Percentiles rank a stretch among this genome's conserved stretches.
Evolutionary conservation across 2,329 filamentous ascomycete genomes (phyloP).

Genomic region (Aspergillus costaricaensis): DNA sequence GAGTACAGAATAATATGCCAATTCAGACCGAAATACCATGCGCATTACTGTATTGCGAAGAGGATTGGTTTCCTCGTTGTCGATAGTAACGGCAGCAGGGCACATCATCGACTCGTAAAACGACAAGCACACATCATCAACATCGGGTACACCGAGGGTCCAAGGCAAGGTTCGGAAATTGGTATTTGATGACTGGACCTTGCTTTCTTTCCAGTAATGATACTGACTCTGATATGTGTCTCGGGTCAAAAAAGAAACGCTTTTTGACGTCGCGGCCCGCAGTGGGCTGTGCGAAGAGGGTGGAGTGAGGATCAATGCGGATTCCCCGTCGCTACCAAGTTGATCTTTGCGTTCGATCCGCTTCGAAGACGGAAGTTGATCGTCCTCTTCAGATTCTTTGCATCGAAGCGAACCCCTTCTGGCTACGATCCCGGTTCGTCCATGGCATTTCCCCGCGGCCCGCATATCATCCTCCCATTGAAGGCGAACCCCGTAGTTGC

Average conservation of each 20-base stretch:
- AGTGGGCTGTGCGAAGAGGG: slow-evolving; percentile 1
- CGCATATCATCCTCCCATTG: slow-evolving; percentile 13
- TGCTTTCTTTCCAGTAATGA: neutral
- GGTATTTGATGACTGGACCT: neutral
- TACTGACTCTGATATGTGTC: neutral
- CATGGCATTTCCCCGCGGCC: slow-evolving; percentile 9
- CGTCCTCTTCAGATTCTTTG: neutral
- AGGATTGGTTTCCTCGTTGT: slow-evolving; percentile 6
- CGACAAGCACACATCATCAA: slow-evolving; percentile 3
- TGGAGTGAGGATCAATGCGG: slow-evolving; percentile 4
- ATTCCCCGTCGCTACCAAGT: neutral
- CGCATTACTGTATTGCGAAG: slow-evolving; percentile 12
- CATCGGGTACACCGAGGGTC: slow-evolving; percentile 1
- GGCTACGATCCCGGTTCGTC: slow-evolving; percentile 5
- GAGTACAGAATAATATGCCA: slow-evolving; percentile 9
- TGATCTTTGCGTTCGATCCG: neutral
- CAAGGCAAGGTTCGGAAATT: neutral
- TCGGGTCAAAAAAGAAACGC: neutral
- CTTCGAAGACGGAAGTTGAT: neutral
- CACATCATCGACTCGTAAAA: slow-evolving; percentile 12
- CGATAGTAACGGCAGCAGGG: slow-evolving; percentile 8
- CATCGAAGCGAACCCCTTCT: neutral
- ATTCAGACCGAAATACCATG: slow-evolving; percentile 8
- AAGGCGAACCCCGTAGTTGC: slow-evolving; percentile 6
- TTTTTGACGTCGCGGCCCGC: neutral